Evolutionary conservation across 306 rosid species (phyloP).

Genomic region (Luffa aegyptiaca): DNA sequence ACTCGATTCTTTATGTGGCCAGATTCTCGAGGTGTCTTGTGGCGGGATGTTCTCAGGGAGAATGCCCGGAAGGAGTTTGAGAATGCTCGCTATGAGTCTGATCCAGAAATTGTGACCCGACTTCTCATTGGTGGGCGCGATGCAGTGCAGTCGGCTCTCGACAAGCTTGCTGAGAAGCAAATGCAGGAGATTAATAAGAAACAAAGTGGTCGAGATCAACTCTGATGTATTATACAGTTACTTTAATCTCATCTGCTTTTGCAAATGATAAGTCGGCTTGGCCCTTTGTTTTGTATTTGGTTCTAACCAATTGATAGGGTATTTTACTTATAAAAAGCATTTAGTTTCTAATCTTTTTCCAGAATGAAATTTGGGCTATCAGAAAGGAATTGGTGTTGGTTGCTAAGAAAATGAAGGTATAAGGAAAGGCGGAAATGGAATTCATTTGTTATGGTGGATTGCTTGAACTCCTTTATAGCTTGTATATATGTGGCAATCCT

Average conservation of each 20-base stretch:
- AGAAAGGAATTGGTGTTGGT: neutral
- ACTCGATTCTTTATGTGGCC: constrained; percentile 59
- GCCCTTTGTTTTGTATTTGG: neutral
- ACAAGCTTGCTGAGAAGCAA: constrained; percentile 63
- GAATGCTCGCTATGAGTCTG: constrained; percentile 56
- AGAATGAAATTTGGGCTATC: neutral
- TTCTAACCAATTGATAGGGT: neutral
- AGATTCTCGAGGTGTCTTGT: constrained; percentile 43
- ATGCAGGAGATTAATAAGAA: constrained; percentile 51
- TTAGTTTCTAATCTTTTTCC: neutral
- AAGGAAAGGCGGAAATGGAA: neutral
- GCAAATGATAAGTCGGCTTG: neutral
- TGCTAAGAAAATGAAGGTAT: neutral
- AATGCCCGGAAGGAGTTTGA: constrained; percentile 87
- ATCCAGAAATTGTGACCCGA: constrained; percentile 69
- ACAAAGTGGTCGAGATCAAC: constrained; percentile 21
- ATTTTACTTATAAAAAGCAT: neutral
- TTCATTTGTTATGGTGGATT: neutral
- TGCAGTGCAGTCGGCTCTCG: constrained; percentile 60
- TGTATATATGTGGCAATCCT: neutral
- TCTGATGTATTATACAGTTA: constrained; percentile 9
- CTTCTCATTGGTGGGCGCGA: constrained; percentile 68
- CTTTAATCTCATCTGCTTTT: neutral
- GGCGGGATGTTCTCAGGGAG: constrained; percentile 70
- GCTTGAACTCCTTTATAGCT: neutral